These are phyloP conservation scores for Microbotryum intermedium DNA, from an alignment of 1,284 basidiomycete species.

Conservation along the genomic window DNA sequence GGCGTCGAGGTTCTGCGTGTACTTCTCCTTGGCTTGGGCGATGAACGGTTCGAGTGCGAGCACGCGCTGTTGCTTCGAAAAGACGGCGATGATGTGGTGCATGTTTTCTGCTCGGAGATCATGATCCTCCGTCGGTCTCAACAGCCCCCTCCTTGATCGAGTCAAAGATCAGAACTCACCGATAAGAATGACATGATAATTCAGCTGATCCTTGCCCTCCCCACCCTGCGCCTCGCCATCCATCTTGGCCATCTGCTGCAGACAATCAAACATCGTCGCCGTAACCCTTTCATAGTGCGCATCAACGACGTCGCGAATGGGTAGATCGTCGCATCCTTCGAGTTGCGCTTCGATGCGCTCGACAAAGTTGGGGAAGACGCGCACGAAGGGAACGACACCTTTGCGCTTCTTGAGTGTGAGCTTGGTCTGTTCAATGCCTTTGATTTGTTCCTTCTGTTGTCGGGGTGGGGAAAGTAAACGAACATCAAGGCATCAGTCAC, in stretches of 20 bases:
- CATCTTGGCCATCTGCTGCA: conserved; percentile 91
- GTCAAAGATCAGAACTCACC: conserved; percentile 49
- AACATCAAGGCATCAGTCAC: not conserved
- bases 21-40: conserved; percentile 67
- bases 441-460: conserved; percentile 63
- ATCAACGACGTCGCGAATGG: conserved; percentile 70
- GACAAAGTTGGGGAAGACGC: conserved; percentile 81
- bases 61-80: conserved; percentile 23
- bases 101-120: conserved; percentile 66
- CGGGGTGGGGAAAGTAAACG: conserved; percentile 11
- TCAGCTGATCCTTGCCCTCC: conserved; percentile 92
- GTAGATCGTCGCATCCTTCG: conserved; percentile 62
- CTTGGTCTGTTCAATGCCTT: conserved; percentile 82
- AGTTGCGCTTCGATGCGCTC: conserved; percentile 77
- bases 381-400: conserved; percentile 87
- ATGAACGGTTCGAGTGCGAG: conserved; percentile 54
- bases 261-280: conserved; percentile 76
- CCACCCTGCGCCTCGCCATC: conserved; percentile 50
- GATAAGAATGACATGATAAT: conserved; percentile 91
- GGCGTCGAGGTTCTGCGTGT: conserved; percentile 73
- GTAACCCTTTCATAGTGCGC: conserved; percentile 79
- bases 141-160: not conserved
- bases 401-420: conserved; percentile 82
- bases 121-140: not conserved
- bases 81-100: conserved; percentile 69